Evolutionary conservation across 164 flowering plant genomes (phyloP), one percentile per base, ranked within the genome.

Genomic region (Litsea cubeba): DNA sequence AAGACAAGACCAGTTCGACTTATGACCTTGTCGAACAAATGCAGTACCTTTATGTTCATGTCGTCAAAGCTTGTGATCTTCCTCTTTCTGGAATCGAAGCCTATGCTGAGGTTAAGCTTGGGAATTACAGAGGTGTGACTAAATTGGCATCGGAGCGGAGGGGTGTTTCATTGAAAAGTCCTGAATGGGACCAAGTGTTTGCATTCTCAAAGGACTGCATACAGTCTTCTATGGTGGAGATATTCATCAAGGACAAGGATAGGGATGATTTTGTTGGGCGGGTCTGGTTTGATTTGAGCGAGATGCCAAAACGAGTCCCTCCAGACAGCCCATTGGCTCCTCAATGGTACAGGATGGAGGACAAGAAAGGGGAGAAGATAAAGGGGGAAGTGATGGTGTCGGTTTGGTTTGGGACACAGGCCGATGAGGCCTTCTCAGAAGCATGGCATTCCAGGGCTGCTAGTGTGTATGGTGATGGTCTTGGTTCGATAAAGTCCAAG

Each of bases 401-500:
- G 11, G 90, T 91, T 15, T 93, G 98, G 98, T 85, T 85, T 79
- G 97, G 98, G 4, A 91, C 97, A 60, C 98, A 93, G 70, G 98
- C 95, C 0, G 98, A 93, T 74, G 97, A 93, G 79, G 96, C 91
- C 4, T 93, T 90, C 78, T 85, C 93, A 0, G 96, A 91, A 57
- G 93, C 94, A 0, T 91, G 92, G 94, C 96, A 91, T 81, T 90
- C 96, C 0, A 91, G 89, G 70, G 82, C 82, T 1, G 82, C 82
- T 1, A 69, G 62, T 49, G 77, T 80, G 11, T 64, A 74, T 54
- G 74, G 76, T 8, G 82, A 82, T 28, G 79, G 84, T 2, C 79
- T 82, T 2, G 24, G 62, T 32, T 73, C 74, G 0, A 76, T 80
- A 35, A 80, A 78, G 26, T 82, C 84, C 11, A 82, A 78, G 68